phyloP scores from a whole-genome alignment of 768 basidiomycete species.

The Boletus subcaerulescens region DNA sequence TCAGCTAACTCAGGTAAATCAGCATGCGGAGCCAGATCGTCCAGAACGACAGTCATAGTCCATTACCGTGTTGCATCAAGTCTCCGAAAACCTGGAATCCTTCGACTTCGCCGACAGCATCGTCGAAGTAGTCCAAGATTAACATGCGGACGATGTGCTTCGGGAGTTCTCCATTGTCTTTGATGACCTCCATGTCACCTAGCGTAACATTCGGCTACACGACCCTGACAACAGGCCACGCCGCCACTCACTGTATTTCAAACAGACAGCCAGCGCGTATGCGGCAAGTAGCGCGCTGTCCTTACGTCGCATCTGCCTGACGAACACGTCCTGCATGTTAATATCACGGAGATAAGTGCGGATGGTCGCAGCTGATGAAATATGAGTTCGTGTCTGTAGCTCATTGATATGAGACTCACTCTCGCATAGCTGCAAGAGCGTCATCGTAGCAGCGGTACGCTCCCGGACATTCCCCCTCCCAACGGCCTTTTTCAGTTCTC shows the following conservation, averaged over 20 bases:
- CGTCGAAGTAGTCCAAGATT: conserved; percentile 21
- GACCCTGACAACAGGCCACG: background rate
- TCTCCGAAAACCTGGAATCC: conserved; percentile 23
- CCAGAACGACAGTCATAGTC: background rate
- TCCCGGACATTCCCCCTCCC: background rate
- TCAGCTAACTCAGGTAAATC: conserved; percentile 4
- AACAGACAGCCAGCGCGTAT: conserved; percentile 15
- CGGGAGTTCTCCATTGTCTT: conserved; percentile 1
- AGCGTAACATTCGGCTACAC: background rate
- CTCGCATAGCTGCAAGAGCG: background rate
- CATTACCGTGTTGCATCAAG: conserved; percentile 20
- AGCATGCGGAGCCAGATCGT: background rate
- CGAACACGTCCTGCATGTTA: conserved; percentile 2
- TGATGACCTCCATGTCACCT: conserved; percentile 17
- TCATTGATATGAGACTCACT: background rate
- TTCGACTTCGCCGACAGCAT: conserved; percentile 18
- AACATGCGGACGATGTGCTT: conserved; percentile 20
- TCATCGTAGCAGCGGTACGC: background rate
- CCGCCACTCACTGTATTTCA: conserved; percentile 12
- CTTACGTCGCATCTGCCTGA: conserved; percentile 10
- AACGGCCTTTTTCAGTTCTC: background rate
- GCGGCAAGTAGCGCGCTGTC: conserved; percentile 17
- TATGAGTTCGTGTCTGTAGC: background rate
- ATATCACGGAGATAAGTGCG: conserved; percentile 7
- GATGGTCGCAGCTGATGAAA: conserved; percentile 1